Conservation (phyloP, 2,329 filamentous ascomycete species). For the Fusarium neocosmosporiellum region DNA sequence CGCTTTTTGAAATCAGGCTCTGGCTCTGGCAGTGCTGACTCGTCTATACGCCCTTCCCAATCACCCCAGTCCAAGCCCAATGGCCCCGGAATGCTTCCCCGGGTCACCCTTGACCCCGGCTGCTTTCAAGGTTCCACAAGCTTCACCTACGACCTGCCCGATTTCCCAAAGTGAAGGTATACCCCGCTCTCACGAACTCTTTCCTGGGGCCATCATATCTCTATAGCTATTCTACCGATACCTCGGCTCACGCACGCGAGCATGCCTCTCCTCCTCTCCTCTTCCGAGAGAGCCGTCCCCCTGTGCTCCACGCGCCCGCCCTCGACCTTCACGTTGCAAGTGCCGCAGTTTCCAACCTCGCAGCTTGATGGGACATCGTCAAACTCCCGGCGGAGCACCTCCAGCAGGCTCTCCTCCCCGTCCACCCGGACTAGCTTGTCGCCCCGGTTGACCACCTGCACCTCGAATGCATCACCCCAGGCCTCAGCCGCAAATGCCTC, state of each 20-base stretch:
- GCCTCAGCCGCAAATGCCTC: conserved; percentile 68
- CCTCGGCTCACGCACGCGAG: conserved; percentile 65
- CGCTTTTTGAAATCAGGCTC: not conserved
- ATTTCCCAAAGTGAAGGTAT: not conserved
- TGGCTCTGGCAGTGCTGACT: not conserved
- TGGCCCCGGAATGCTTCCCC: not conserved
- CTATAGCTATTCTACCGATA: conserved; percentile 60
- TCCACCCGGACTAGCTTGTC: conserved; percentile 57
- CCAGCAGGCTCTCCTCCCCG: conserved; percentile 61
- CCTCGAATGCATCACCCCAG: conserved; percentile 70
- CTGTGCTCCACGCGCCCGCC: conserved; percentile 60
- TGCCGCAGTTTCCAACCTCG: conserved; percentile 66
- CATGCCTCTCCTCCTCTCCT: conserved; percentile 59
- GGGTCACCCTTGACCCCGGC: not conserved
- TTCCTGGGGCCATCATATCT: conserved; percentile 46
- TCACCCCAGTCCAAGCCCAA: not conserved
- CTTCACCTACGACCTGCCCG: not conserved
- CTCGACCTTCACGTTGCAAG: conserved; percentile 58
- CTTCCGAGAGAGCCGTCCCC: conserved; percentile 58
- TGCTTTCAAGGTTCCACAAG: not conserved
- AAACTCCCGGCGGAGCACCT: conserved; percentile 58
- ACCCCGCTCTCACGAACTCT: not conserved
- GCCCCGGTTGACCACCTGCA: conserved; percentile 57
- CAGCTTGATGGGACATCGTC: conserved; percentile 60
- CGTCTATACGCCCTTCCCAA: not conserved